Base-by-base conservation (phyloP, 1,139 yeast species). In the Candida albicans region DNA sequence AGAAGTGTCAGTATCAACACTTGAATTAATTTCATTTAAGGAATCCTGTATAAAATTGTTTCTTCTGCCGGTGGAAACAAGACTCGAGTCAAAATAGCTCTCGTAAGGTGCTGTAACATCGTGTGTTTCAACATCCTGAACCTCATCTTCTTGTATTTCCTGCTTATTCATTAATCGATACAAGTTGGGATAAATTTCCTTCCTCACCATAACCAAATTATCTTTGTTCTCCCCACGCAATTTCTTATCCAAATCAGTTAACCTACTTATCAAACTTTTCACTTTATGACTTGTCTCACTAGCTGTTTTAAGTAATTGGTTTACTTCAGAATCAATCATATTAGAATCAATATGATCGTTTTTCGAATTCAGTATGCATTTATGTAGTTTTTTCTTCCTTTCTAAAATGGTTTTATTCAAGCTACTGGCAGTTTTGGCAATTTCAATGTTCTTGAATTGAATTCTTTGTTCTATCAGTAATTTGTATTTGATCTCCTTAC, bases 391-490 rank as follows among this genome's bases (percentile, higher is more conserved):
- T 41, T 57, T 61, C 11, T 52, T 52, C 27, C 56, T 54, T 9
- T 48, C 49, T 7, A 45, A 38, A 10, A 70, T 54, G 9, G 47
- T 48, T 34, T 59, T 59, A 26, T 49, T 58, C 41, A 62, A 55
- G 14, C 50, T 50, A 24, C 52, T 55, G n/a, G 67, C 59, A 43
- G 51, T 52, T 46, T 61, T 65, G 37, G 65, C 72, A 32, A 63
- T 58, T 43, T 59, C 62, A 37, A 67, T 61, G 51, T 68, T 68
- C 51, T 59, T 65, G 45, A 60, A 63, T 47, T 71, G 75, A 25
- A 69, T 59, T 45, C 58, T 59, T 49, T 73, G 75, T 51, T 71
- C 74, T 18, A 65, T 56, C 8, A 67, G 56, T 36, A 74, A 52
- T 42, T 68, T 66, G 33, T 53, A 58, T 39, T 69, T 61, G 35